phyloP scores from a whole-genome alignment of 257 asterid species.

The Scutellaria minor region DNA sequence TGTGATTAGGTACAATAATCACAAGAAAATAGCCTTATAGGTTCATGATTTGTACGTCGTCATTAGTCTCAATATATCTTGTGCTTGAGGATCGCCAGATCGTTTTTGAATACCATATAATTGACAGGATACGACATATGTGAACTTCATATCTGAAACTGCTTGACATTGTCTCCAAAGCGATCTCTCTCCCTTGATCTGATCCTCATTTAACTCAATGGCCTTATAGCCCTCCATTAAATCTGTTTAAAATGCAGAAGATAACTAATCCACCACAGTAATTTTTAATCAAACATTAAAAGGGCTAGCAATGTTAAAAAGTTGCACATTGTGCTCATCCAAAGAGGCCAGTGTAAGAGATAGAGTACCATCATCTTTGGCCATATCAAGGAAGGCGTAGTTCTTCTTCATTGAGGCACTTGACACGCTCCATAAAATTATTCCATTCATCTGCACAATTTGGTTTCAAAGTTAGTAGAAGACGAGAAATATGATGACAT shows the following conservation, averaged over 20 bases:
- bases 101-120: too few species aligned
- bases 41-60: too few species aligned
- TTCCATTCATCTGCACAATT: slow-evolving; percentile 80
- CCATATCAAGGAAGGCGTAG: slow-evolving; percentile 97
- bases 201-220: too few species aligned
- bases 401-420: slow-evolving; percentile 63
- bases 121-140: too few species aligned
- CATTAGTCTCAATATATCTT: too few species aligned
- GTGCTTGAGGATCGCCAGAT: too few species aligned
- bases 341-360: slow-evolving; percentile 22
- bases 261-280: neutral
- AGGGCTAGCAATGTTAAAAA: neutral
- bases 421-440: slow-evolving; percentile 83
- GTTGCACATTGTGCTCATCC: neutral
- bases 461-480: slow-evolving; percentile 29
- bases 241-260: slow-evolving; percentile 50
- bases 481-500: slow-evolving; percentile 44
- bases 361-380: slow-evolving; percentile 75
- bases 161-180: too few species aligned
- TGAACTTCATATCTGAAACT: too few species aligned
- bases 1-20: too few species aligned
- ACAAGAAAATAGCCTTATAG: too few species aligned
- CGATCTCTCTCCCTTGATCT: too few species aligned
- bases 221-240: slow-evolving; percentile 88
- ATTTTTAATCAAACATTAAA: slow-evolving; percentile 6